A percentile compares a stretch with the other conserved stretches of the same genome.
Conservation (phyloP, 768 basidiomycete species). For the Mycena haematopus region DNA sequence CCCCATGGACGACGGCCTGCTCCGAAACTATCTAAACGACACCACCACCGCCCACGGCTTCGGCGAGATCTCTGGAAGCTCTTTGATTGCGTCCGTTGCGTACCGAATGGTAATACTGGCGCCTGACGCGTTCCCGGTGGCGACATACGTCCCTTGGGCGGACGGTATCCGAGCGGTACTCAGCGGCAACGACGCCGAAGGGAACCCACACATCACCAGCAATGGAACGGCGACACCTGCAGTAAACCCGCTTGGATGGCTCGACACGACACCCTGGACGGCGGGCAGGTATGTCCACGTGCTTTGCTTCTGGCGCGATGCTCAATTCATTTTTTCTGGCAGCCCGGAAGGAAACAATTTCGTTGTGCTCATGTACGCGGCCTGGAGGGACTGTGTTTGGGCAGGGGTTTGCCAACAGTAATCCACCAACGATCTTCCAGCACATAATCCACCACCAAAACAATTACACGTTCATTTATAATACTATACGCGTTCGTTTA, state of each 20-base stretch:
- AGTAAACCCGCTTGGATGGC: slow-evolving; percentile 49
- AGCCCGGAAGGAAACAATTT: slow-evolving; percentile 49
- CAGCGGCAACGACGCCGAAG: not conserved
- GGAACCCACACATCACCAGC: slow-evolving; percentile 34
- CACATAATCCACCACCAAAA: not conserved
- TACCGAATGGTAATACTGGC: slow-evolving; percentile 42
- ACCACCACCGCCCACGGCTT: slow-evolving; percentile 41
- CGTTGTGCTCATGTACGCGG: slow-evolving; percentile 47
- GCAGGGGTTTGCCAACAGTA: slow-evolving; percentile 25
- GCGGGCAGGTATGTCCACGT: slow-evolving; percentile 35
- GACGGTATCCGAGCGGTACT: slow-evolving; percentile 36
- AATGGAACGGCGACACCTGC: slow-evolving; percentile 43
- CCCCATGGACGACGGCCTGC: slow-evolving; percentile 41
- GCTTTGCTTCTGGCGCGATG: not conserved
- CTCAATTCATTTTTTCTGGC: not conserved
- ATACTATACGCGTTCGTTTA: no score
- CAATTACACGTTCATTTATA: no score
- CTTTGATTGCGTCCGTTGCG: slow-evolving; percentile 45
- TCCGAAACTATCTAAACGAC: slow-evolving; percentile 52
- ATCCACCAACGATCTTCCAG: not conserved
- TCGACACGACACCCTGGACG: slow-evolving; percentile 41
- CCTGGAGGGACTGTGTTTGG: slow-evolving; percentile 48
- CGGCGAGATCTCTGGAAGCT: slow-evolving; percentile 52
- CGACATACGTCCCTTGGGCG: slow-evolving; percentile 35
- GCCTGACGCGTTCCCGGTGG: slow-evolving; percentile 26